Evolutionary conservation across 2,329 filamentous ascomycete genomes (phyloP).

Genomic region (Exophiala bonariae): DNA sequence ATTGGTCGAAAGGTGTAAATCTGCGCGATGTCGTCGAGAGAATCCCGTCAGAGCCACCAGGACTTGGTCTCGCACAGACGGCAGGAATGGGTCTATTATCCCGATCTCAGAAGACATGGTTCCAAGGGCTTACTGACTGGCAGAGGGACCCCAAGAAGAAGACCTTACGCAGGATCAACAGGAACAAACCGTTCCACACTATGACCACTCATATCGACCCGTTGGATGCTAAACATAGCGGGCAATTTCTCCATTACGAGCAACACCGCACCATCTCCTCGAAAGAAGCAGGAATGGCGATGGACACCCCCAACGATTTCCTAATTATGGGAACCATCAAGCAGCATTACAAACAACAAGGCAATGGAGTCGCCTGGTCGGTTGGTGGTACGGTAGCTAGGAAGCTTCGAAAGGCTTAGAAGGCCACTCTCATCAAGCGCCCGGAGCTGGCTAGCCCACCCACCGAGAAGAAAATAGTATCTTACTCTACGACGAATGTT

Average conservation of each 20-base stretch:
- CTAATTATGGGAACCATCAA: constrained; percentile 60
- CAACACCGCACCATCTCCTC: constrained; percentile 63
- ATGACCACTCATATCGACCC: constrained; percentile 58
- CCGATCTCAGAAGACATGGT: constrained; percentile 34
- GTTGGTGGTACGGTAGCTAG: constrained; percentile 68
- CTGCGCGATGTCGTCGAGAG: constrained; percentile 51
- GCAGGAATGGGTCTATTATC: constrained; percentile 13
- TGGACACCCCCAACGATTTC: constrained; percentile 70
- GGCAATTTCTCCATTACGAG: constrained; percentile 60
- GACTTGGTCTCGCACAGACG: constrained; percentile 20
- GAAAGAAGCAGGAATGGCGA: constrained; percentile 67
- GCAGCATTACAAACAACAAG: constrained; percentile 66
- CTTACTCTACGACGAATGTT: too few relatives aligned
- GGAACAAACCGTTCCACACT: constrained; percentile 59
- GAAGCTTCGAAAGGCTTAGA: constrained; percentile 74
- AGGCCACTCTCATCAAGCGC: constrained; percentile 2
- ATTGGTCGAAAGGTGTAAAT: constrained; percentile 8
- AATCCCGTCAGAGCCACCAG: constrained; percentile 58
- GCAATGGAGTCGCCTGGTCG: constrained; percentile 73
- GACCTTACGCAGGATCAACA: constrained; percentile 32
- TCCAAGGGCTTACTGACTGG: constrained; percentile 28
- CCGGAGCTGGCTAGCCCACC: not conserved
- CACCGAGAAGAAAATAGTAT: too few relatives aligned
- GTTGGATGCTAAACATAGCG: constrained; percentile 55
- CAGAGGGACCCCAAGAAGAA: constrained; percentile 25